These are phyloP conservation scores for Tagetes erecta DNA, from an alignment of 129 eudicot genomes.

Conservation along the genomic window DNA sequence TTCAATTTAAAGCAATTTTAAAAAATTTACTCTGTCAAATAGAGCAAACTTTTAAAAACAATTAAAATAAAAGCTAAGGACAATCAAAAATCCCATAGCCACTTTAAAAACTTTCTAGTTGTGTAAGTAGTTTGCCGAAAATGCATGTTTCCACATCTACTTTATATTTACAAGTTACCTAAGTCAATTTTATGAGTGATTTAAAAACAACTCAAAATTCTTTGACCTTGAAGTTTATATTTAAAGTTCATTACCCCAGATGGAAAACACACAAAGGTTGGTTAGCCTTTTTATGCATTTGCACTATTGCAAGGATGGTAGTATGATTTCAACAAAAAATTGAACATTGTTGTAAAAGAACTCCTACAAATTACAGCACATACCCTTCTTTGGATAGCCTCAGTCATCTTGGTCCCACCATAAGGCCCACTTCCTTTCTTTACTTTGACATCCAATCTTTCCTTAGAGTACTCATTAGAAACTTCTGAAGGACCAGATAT, in stretches of 20 bases:
- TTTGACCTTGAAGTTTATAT: not conserved
- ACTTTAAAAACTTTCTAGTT: too few species aligned
- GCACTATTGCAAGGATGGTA: not conserved
- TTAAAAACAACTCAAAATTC: not conserved
- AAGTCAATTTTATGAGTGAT: too few species aligned
- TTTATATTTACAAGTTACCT: too few species aligned
- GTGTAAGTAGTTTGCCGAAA: too few species aligned
- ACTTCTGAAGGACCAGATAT: slow-evolving; percentile 46
- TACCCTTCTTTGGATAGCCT: slow-evolving; percentile 81
- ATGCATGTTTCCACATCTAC: too few species aligned
- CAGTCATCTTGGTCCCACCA: slow-evolving; percentile 63
- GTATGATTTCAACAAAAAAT: not conserved
- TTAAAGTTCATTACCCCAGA: not conserved
- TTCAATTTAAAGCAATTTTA: not conserved
- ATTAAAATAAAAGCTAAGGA: not conserved
- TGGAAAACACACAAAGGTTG: not conserved
- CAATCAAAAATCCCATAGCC: not conserved
- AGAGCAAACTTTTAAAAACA: not conserved
- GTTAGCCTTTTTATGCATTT: not conserved
- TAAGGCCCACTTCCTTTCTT: slow-evolving; percentile 39
- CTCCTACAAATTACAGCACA: slow-evolving; percentile 1
- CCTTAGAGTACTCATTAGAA: slow-evolving; percentile 47
- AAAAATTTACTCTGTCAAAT: too few species aligned
- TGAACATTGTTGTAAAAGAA: not conserved
- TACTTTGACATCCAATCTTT: slow-evolving; percentile 52